Percentiles rank a stretch among this genome's conserved stretches.
These are phyloP conservation scores for Phytophthora pluvialis DNA, from an alignment of 352 stramenopile species.

Conservation along the genomic window DNA sequence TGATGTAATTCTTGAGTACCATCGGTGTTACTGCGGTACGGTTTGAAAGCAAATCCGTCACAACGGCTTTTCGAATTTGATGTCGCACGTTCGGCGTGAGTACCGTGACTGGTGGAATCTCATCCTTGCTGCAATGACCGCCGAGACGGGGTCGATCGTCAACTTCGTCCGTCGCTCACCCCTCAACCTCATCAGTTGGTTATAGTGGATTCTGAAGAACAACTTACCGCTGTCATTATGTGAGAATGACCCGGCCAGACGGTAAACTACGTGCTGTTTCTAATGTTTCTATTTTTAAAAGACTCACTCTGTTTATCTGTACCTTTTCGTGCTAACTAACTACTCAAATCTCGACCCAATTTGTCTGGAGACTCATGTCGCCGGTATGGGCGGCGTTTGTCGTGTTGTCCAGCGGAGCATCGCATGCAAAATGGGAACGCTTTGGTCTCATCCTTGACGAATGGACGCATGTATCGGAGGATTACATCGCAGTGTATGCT, in stretches of 20 bases:
- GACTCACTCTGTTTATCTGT: too few species aligned
- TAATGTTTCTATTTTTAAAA: neutral
- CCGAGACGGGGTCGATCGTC: neutral
- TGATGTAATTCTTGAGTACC: too few species aligned
- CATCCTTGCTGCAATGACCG: neutral
- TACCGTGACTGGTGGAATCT: neutral
- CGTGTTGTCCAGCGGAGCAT: neutral
- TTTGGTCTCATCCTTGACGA: neutral
- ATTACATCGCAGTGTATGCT: neutral
- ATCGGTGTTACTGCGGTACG: too few species aligned
- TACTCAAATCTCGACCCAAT: neutral
- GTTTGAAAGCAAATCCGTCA: too few species aligned
- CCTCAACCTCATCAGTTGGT: neutral
- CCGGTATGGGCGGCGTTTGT: neutral
- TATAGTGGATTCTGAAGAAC: conserved; percentile 3
- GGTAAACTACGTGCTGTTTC: too few species aligned
- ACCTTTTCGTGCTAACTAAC: neutral
- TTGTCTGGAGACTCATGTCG: neutral
- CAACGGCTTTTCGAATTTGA: neutral
- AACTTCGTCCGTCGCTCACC: neutral
- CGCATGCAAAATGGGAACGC: neutral
- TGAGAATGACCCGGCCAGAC: neutral
- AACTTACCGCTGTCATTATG: neutral
- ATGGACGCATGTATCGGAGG: neutral
- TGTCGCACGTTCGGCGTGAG: neutral